Percentiles rank a stretch among this genome's conserved stretches.
Evolutionary conservation across 495 filamentous ascomycete species (phyloP).

Genomic region (Lophiostoma macrostomum): DNA sequence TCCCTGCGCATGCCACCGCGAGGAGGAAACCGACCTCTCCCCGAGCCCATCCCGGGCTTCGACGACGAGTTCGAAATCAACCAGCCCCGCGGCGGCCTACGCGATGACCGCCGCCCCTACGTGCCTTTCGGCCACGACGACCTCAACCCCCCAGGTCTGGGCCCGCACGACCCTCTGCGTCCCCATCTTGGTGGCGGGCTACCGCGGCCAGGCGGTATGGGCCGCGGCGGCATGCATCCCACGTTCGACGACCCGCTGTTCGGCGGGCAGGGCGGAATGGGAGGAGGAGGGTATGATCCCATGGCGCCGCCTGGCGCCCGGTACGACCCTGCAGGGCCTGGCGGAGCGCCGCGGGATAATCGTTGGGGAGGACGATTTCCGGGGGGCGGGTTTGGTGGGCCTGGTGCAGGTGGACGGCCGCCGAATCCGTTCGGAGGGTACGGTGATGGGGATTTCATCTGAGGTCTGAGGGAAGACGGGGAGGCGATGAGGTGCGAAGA

Average conservation of each 20-base stretch:
- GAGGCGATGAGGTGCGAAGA: too few species aligned
- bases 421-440: conserved; percentile 64
- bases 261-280: conserved; percentile 54
- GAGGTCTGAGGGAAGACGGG: too few species aligned
- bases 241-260: conserved; percentile 94
- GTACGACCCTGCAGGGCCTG: conserved; percentile 84
- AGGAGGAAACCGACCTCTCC: conserved; percentile 68
- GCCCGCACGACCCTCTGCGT: conserved; percentile 76
- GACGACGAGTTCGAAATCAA: conserved; percentile 91
- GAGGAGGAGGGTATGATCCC: conserved; percentile 49
- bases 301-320: conserved; percentile 60
- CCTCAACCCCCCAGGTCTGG: conserved; percentile 81
- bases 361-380: conserved; percentile 50
- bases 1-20: conserved; percentile 61
- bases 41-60: conserved; percentile 65
- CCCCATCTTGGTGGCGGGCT: conserved; percentile 54
- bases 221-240: conserved; percentile 90
- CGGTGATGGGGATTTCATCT: conserved; percentile 68
- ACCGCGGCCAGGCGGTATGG: conserved; percentile 52
- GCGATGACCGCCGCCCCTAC: conserved; percentile 43
- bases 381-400: conserved; percentile 43
- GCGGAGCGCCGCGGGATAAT: conserved; percentile 53
- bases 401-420: conserved; percentile 32
- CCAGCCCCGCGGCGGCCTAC: conserved; percentile 51
- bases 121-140: conserved; percentile 75